A percentile compares a stretch with the other conserved stretches of the same genome.
Evolutionary conservation across 192 early-diverging fungal species (phyloP).

Genomic region (Oehlia diaphana): DNA sequence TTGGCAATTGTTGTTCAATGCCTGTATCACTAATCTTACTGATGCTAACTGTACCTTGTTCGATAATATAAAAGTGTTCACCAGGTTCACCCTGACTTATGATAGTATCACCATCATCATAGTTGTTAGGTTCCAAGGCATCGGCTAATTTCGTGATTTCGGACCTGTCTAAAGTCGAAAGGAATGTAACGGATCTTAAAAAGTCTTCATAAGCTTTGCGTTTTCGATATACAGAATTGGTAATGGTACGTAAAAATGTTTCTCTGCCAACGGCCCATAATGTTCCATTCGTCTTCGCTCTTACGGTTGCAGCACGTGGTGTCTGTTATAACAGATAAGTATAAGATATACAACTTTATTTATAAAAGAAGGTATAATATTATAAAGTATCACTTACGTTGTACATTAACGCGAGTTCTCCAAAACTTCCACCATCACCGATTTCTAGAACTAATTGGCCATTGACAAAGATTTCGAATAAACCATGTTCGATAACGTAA

Average conservation of each 20-base stretch:
- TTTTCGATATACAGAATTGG: slow-evolving; percentile 37
- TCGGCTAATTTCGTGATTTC: slow-evolving; percentile 73
- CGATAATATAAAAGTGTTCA: slow-evolving; percentile 71
- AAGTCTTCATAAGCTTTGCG: slow-evolving; percentile 42
- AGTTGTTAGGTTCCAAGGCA: slow-evolving; percentile 61
- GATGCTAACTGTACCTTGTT: slow-evolving; percentile 60
- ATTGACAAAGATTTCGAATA: slow-evolving; percentile 35
- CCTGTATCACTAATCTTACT: slow-evolving; percentile 52
- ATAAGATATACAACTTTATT: not conserved
- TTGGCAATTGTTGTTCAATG: slow-evolving; percentile 43
- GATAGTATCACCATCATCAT: slow-evolving; percentile 58
- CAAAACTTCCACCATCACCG: slow-evolving; percentile 41
- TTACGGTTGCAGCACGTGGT: slow-evolving; percentile 46
- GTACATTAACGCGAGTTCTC: slow-evolving; percentile 52
- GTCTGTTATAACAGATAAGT: slow-evolving; percentile 5
- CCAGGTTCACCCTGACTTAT: slow-evolving; percentile 67
- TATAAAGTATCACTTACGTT: slow-evolving; percentile 28
- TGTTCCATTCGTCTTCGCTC: slow-evolving; percentile 28
- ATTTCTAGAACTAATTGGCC: slow-evolving; percentile 28
- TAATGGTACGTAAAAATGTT: slow-evolving; percentile 40
- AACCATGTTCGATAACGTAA: slow-evolving; percentile 40
- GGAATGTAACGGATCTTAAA: slow-evolving; percentile 31
- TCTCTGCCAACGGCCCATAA: slow-evolving; percentile 47
- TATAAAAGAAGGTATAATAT: not conserved
- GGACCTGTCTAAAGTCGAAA: slow-evolving; percentile 35